Conservation (phyloP, 2,329 filamentous ascomycete species). For the Trichoderma cornu-damae region DNA sequence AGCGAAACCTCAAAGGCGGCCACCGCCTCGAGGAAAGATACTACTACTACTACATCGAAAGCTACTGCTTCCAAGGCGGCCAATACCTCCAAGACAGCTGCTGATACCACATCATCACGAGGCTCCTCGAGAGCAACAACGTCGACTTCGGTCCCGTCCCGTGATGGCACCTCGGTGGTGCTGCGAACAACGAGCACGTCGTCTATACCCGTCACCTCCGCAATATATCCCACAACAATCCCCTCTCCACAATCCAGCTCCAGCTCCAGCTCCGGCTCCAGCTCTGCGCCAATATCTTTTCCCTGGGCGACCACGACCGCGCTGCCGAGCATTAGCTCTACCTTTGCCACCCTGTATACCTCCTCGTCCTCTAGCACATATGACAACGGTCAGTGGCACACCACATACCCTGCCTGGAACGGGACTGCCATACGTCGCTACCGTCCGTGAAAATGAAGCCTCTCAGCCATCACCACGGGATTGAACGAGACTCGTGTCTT, state of each 20-base stretch:
- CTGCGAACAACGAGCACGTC: not conserved
- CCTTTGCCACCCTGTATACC: slow-evolving; percentile 21
- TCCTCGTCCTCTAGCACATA: slow-evolving; percentile 29
- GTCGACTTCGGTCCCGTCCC: not conserved
- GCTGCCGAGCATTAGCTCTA: slow-evolving; percentile 19
- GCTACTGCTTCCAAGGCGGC: not conserved
- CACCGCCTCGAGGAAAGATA: slow-evolving; percentile 5
- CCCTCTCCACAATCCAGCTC: not conserved
- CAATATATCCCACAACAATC: not conserved
- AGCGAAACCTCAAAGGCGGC: not conserved
- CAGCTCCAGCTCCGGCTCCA: too few species aligned
- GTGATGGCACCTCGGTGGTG: not conserved
- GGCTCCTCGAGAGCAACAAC: not conserved
- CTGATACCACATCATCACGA: not conserved
- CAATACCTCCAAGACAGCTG: not conserved
- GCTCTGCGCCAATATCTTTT: slow-evolving; percentile 15
- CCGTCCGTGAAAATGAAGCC: not conserved
- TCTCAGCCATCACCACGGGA: slow-evolving; percentile 1
- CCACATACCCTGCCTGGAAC: slow-evolving; percentile 43
- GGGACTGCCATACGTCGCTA: slow-evolving; percentile 27
- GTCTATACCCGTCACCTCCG: not conserved
- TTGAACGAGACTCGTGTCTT: not conserved
- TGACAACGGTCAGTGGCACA: slow-evolving; percentile 44
- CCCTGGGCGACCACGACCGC: slow-evolving; percentile 18
- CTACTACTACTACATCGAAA: slow-evolving; percentile 3